Evolutionary conservation across 2,329 filamentous ascomycete genomes (phyloP).

Genomic region (Alternaria sp.): DNA sequence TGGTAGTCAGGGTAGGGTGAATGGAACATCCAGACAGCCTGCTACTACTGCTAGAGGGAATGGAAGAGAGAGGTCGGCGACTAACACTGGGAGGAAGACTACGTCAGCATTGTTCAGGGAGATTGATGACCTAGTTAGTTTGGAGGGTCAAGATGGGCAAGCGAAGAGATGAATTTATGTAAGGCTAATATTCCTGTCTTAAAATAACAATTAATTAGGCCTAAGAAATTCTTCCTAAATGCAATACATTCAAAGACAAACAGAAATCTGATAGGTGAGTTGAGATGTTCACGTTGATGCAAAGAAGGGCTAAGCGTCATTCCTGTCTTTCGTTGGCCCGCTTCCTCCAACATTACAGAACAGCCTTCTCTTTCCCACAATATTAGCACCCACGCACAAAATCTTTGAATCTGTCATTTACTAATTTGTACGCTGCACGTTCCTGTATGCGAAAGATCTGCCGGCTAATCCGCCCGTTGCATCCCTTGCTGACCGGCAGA

Average conservation of each 20-base stretch:
- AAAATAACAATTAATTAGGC: not conserved
- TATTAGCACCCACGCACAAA: not conserved
- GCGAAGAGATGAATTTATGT: not conserved
- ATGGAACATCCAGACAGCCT: not conserved
- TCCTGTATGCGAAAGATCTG: not conserved
- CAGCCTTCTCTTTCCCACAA: not conserved
- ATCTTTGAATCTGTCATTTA: not conserved
- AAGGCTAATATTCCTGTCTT: too few species aligned
- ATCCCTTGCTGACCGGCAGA: not conserved
- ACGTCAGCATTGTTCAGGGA: slow-evolving; percentile 39
- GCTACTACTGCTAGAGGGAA: not conserved
- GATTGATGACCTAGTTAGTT: slow-evolving; percentile 38
- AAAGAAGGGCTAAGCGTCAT: not conserved
- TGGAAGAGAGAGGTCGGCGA: not conserved
- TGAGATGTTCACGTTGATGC: not conserved
- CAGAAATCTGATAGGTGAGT: not conserved
- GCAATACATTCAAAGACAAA: not conserved
- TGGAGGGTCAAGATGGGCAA: not conserved
- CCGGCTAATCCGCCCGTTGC: not conserved
- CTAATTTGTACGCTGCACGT: not conserved
- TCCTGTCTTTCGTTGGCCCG: not conserved
- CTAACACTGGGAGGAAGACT: slow-evolving; percentile 23
- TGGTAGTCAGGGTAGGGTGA: slow-evolving; percentile 1
- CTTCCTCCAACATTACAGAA: not conserved
- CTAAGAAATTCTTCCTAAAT: not conserved